Evolutionary conservation across 1,284 basidiomycete genomes (phyloP), one percentile per base, ranked within the genome.

Genomic region (Trichosporon ovoides): DNA sequence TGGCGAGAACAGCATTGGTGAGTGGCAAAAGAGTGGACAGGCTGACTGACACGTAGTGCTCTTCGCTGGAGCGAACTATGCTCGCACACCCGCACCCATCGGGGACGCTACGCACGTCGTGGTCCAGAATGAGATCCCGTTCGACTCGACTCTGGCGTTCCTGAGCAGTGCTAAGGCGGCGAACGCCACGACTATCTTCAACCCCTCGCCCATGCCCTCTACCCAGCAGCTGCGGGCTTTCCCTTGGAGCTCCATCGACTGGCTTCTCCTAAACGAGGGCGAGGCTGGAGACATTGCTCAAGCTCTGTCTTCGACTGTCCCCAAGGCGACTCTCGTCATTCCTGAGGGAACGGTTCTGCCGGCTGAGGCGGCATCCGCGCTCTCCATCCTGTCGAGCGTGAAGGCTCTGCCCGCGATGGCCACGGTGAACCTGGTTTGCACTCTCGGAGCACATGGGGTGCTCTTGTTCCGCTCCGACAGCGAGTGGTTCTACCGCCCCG

Each of bases 71-170:
- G 72, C 76, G n/a, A 79, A 79, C 61, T 55, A 65, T 20, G 53
- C 66, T 19, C 52, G 35, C 19, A 37, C 2, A 10, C 35, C 51
- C 9, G 36, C 53, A 1, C 66, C 68, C 6, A 31, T 36, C 22
- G 53, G 49, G 31, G n/a, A 37, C 40, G 18, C 36, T 7, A 76
- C 80, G 14, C 79, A 82, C 63, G 68, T 83, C 9, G 72, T 83
- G 13, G 69, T 83, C 3, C 82, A 83, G 60, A 83, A 83, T 65
- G 82, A 83, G 68, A 81, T 83, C 53, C 81, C 81, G 0, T 72
- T 82, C 22, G 52, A 64, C 1, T 72, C 76, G 4, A 83, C 82
- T 3, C 55, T 73, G 11, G 66, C 76, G 4, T 79, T 80, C 61
- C 71, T 81, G 49, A 52, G 22, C 12, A 53, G 58, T 3, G 76